Evolutionary conservation across 768 basidiomycete species (phyloP), one percentile per base, ranked within the genome.

Genomic region (Floccularia luteovirens): DNA sequence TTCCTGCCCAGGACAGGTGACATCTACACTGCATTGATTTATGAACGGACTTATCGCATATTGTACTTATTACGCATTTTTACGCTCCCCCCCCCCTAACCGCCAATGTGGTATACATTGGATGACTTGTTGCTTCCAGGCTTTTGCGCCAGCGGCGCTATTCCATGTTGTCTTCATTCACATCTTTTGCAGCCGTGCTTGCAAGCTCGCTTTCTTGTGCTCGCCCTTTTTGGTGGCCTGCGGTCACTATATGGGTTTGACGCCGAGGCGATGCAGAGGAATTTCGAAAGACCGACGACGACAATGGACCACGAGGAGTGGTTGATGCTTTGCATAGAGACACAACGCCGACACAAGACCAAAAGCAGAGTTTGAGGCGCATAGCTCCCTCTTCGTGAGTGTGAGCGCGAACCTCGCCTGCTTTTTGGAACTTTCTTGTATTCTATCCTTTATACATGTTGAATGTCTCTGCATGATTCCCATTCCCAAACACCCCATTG

Each of bases 311-410:
- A 58, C 55, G 60, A 69, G 70, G 57, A 52, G 49, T 51, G 63
- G 75, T 75, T 53, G 77, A 76, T 63, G 64, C 59, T 56, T 60
- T 58, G 52, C 48, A 46, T 49, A 53, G n/a, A n/a, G 70, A 70
- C 69, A 72, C 69, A 77, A 77, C 74, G 71, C 62, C 48, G 69
- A 79, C 80, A 65, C 82, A 83, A 79, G 82, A 84, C 79, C 69
- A 62, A 59, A 58, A 64, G 51, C 54, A 57, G 62, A 49, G 74
- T 72, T 74, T 61, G 74, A 77, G 74, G 66, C 65, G 67, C 63
- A 59, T 40, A 69, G 64, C 70, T 59, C 64, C 64, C 59, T 60
- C 68, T 66, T 56, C 55, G 56, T 53, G 68, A 64, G 69, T 56
- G 60, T 55, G 66, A 67, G 67, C 66, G 70, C 67, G 67, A 64